phyloP scores from a whole-genome alignment of 345 rosid genomes.

The Citrus unshiu region DNA sequence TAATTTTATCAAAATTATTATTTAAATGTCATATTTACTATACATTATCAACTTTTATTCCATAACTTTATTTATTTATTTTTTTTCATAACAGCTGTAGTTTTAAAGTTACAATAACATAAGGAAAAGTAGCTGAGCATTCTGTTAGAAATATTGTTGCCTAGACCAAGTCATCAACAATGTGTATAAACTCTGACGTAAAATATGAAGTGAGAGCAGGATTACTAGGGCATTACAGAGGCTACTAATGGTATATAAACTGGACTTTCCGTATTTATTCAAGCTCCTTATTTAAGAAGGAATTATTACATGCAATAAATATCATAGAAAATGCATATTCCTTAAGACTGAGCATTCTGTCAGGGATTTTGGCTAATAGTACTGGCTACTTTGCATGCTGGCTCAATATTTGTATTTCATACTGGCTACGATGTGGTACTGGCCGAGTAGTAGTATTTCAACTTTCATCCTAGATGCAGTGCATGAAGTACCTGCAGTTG shows the following conservation, averaged over 20 bases:
- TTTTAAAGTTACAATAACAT: too few relatives aligned
- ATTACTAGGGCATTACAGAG: neutral
- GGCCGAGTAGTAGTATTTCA: neutral
- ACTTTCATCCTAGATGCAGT: constrained; percentile 4
- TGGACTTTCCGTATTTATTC: neutral
- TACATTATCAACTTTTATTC: too few relatives aligned
- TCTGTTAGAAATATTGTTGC: too few relatives aligned
- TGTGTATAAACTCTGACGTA: neutral
- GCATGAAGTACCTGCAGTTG: neutral
- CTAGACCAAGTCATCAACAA: too few relatives aligned
- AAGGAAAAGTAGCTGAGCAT: too few relatives aligned
- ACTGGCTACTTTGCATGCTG: neutral
- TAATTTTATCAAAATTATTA: too few relatives aligned
- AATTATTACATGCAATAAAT: neutral
- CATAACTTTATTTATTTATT: too few relatives aligned
- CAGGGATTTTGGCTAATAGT: neutral
- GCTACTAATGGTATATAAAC: neutral
- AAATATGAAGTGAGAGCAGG: neutral
- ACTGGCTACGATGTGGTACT: neutral
- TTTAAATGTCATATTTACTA: too few relatives aligned
- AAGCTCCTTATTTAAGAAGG: neutral
- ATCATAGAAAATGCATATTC: neutral
- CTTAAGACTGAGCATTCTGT: neutral
- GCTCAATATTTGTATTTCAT: neutral
- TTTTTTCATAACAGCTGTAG: fast-evolving